phyloP scores from a whole-genome alignment of 129 eudicot species.

The Helianthus annuus region DNA sequence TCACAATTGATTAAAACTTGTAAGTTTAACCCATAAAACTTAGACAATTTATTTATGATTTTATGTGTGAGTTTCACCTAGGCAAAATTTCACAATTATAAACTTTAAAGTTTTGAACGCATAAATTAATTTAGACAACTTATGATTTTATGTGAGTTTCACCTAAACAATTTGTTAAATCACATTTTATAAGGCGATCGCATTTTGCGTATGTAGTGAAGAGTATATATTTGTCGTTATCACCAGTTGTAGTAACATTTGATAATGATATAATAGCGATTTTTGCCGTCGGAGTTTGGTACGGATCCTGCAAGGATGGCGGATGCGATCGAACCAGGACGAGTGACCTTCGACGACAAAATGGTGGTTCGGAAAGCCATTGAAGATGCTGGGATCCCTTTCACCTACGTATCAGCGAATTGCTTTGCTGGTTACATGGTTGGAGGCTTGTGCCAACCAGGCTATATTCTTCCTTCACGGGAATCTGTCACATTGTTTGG shows the following conservation, averaged over 20 bases:
- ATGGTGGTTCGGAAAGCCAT: conserved; percentile 50
- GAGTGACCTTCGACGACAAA: conserved; percentile 54
- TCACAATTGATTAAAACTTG: too few species aligned
- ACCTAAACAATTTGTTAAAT: neutral
- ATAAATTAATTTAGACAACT: too few species aligned
- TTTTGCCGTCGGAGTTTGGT: conserved; percentile 58
- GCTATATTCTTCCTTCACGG: conserved; percentile 49
- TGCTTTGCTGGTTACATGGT: conserved; percentile 56
- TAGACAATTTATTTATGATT: too few species aligned
- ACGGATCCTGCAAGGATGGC: conserved; percentile 51
- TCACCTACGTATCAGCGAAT: conserved; percentile 46
- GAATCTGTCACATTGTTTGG: conserved; percentile 46
- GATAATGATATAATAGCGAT: conserved; percentile 26
- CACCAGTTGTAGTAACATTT: too few species aligned
- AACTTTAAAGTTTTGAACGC: too few species aligned
- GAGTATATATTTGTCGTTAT: too few species aligned
- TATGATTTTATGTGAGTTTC: too few species aligned
- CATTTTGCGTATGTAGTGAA: too few species aligned
- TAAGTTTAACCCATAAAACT: too few species aligned
- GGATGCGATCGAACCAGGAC: conserved; percentile 48
- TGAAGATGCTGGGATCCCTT: conserved; percentile 47
- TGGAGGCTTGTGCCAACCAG: conserved; percentile 55
- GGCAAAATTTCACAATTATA: too few species aligned
- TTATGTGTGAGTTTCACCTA: too few species aligned
- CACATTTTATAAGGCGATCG: too few species aligned